A percentile compares a stretch with the other conserved stretches of the same genome.
These are phyloP conservation scores for Helminthosporium solani DNA, from an alignment of 2,329 filamentous ascomycete genomes.

Conservation along the genomic window DNA sequence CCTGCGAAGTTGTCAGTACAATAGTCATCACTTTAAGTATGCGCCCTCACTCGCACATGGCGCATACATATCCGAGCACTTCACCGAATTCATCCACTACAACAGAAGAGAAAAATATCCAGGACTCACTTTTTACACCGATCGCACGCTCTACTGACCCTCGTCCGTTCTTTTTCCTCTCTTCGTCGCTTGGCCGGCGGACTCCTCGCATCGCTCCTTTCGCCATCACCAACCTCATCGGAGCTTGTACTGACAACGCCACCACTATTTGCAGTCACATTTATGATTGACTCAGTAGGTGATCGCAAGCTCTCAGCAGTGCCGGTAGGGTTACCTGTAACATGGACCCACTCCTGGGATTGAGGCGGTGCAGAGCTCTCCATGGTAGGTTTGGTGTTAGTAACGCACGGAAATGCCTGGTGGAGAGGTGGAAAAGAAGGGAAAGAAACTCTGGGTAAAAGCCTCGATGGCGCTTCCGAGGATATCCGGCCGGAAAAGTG, in stretches of 20 bases:
- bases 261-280: neutral
- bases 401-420: neutral
- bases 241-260: neutral
- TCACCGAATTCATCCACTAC: neutral
- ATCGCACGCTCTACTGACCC: constrained; percentile 52
- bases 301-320: neutral
- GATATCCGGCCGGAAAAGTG: constrained; percentile 2
- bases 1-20: constrained; percentile 14
- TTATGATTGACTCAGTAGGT: neutral
- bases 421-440: neutral
- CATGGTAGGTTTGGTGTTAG: neutral
- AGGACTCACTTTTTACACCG: constrained; percentile 49
- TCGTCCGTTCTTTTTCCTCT: constrained; percentile 41
- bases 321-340: constrained; percentile 10
- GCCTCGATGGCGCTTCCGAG: neutral
- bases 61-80: neutral
- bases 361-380: neutral
- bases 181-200: constrained; percentile 34
- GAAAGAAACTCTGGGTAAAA: neutral
- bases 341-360: constrained; percentile 16
- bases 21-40: neutral
- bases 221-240: constrained; percentile 6
- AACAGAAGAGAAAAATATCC: neutral
- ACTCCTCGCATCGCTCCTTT: constrained; percentile 11
- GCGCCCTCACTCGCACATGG: neutral